phyloP scores from a whole-genome alignment of 2,329 filamentous ascomycete species.

The Myrmaecium sp. region DNA sequence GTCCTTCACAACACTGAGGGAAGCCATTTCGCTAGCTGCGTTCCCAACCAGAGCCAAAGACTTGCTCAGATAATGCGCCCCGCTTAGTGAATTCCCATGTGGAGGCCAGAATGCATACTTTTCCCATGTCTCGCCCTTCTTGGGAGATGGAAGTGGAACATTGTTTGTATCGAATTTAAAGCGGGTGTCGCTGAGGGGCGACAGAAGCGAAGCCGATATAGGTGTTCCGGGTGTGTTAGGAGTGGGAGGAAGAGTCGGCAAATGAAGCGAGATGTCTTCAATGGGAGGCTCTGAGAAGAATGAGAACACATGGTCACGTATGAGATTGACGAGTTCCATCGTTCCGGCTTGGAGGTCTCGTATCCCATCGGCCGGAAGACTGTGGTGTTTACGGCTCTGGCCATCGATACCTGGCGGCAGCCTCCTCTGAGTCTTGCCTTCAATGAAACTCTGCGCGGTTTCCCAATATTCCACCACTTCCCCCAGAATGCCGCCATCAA shows the following conservation, averaged over 20 bases:
- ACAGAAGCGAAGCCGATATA: conserved; percentile 37
- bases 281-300: conserved; percentile 82
- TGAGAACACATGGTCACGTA: conserved; percentile 60
- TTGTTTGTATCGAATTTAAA: conserved; percentile 69
- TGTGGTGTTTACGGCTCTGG: conserved; percentile 66
- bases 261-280: conserved; percentile 75
- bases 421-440: conserved; percentile 63
- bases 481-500: conserved; percentile 60
- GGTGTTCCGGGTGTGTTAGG: conserved; percentile 50
- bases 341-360: conserved; percentile 59
- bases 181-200: conserved; percentile 46
- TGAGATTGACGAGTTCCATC: conserved; percentile 64
- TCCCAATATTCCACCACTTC: conserved; percentile 93
- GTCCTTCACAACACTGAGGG: conserved; percentile 49
- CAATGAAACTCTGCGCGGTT: conserved; percentile 74
- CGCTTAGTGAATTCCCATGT: conserved; percentile 77
- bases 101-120: conserved; percentile 92
- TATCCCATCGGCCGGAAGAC: conserved; percentile 54
- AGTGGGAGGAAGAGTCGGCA: conserved; percentile 60
- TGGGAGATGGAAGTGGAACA: conserved; percentile 55
- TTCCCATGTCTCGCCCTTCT: conserved; percentile 77
- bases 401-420: conserved; percentile 70
- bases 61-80: conserved; percentile 76
- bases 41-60: conserved; percentile 71
- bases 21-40: conserved; percentile 71